Evolutionary conservation across 2,329 filamentous ascomycete genomes (phyloP), one percentile per base, ranked within the genome.

Genomic region (Cladobotryum mycophilum): DNA sequence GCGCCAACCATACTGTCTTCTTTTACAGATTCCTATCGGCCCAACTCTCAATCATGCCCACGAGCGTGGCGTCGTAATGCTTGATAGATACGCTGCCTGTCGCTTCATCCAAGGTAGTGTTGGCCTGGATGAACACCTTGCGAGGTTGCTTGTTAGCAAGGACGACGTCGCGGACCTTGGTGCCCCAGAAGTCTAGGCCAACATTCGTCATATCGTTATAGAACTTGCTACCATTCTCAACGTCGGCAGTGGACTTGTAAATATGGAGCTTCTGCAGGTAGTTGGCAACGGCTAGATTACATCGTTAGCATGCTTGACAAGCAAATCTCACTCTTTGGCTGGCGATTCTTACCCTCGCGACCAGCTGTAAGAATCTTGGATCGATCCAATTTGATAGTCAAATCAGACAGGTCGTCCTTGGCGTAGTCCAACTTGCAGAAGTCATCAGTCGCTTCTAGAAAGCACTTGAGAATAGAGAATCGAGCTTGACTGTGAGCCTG

Each of bases 71-170:
- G 59, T 95, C 88, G 69, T 96, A 96, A 71, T 96, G 89, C 72
- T 85, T 88, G 68, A 96, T 70, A 13, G 76, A 78, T 30, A 95
- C 88, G 65, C 84, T 80, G 51, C 86, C 88, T 1, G 78, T 81
- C 12, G 78, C 71, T 65, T 81, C 78, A 55, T 86, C 81, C 38
- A 93, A 64, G 51, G 84, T 78, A 0, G 92, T 96, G 68, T 95
- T 97, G 53, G 89, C 89, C 73, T 96, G 91, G 48, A 96, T 89
- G 72, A 95, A 96, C 41, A 96, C 85, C 75, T 91, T 91, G 53
- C 87, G 75, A n/a, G 88, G 87, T 69, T 88, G 86, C 72, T 89
- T 89, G 69, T 88, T 87, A 60, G 78, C 75, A 40, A 92, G 69
- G 20, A 92, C 87, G 53, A 88, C 79, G 43, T 86, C 81, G 51